These are phyloP conservation scores for Volvox africanus DNA, from an alignment of 139 green algal species.

Conservation along the genomic window DNA sequence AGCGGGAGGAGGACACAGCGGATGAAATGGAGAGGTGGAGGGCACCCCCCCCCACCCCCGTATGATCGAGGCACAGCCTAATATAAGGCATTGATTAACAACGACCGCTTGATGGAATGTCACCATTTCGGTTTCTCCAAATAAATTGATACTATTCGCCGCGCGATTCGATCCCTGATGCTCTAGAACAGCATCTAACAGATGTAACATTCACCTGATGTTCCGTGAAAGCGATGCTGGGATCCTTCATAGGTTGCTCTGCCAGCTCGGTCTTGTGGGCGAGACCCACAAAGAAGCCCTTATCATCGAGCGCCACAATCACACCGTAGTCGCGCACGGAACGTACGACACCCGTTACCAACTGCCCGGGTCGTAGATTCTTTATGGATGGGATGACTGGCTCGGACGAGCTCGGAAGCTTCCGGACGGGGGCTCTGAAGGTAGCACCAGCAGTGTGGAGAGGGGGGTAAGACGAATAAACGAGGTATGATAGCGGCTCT, in stretches of 20 bases:
- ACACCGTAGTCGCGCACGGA: slow-evolving; percentile 87
- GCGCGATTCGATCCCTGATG: no score
- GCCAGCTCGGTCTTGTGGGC: slow-evolving; percentile 88
- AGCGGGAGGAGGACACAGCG: no score
- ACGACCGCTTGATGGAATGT: no score
- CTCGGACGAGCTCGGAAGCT: neutral
- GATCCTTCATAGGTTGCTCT: slow-evolving; percentile 79
- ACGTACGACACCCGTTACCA: slow-evolving; percentile 65
- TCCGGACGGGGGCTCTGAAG: neutral
- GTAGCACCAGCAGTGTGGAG: no score
- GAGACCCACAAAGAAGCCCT: slow-evolving; percentile 63
- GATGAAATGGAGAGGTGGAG: no score
- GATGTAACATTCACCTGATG: slow-evolving; percentile 2
- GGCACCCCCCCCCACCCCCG: no score
- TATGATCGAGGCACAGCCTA: no score
- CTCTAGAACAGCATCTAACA: no score
- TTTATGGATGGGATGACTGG: slow-evolving; percentile 18
- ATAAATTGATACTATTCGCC: no score
- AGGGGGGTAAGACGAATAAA: neutral
- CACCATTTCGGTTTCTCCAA: no score
- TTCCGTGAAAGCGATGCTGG: slow-evolving; percentile 44
- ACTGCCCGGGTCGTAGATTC: slow-evolving; percentile 65
- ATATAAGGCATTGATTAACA: no score
- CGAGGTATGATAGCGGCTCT: no score
- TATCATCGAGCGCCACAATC: slow-evolving; percentile 82